A percentile compares a stretch with the other conserved stretches of the same genome.
These are phyloP conservation scores for Kuraishia molischiana DNA, from an alignment of 805 yeast genomes.

Conservation along the genomic window DNA sequence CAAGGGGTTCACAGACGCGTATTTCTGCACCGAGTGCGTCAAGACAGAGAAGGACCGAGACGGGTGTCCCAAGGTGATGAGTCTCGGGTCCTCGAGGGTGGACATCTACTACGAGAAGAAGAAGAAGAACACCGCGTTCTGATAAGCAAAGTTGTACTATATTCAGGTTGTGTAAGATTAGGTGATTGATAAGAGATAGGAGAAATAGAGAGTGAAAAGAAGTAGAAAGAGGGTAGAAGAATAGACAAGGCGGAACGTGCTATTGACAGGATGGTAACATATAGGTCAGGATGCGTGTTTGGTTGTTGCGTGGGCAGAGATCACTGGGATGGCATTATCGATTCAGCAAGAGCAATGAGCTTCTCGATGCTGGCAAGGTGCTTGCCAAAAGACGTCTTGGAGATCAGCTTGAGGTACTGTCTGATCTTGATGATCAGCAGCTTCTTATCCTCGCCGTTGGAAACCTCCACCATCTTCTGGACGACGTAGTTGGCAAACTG, in stretches of 20 bases:
- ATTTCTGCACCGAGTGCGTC: constrained; percentile 82
- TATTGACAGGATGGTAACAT: neutral
- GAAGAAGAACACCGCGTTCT: constrained; percentile 11
- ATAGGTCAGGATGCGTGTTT: too few relatives aligned
- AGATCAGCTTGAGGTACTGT: constrained; percentile 69
- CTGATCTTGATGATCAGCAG: constrained; percentile 65
- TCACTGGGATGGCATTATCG: constrained; percentile 13
- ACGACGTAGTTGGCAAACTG: constrained; percentile 97
- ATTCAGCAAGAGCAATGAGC: constrained; percentile 46
- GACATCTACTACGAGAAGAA: constrained; percentile 57
- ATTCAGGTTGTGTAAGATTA: too few relatives aligned
- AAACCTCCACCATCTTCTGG: constrained; percentile 83
- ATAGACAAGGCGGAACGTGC: neutral
- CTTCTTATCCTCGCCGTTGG: constrained; percentile 60
- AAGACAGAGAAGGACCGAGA: constrained; percentile 71
- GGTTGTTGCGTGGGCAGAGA: too few relatives aligned
- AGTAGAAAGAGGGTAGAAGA: neutral
- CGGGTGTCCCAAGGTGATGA: constrained; percentile 83
- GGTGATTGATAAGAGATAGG: too few relatives aligned
- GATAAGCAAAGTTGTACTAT: neutral
- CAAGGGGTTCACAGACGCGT: constrained; percentile 59
- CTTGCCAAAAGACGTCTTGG: constrained; percentile 64
- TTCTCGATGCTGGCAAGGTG: constrained; percentile 79
- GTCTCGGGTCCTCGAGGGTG: constrained; percentile 67
- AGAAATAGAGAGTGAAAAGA: neutral